Conservation (phyloP, 202 grass and related monocot species). For the Sporobolus alterniflorus region DNA sequence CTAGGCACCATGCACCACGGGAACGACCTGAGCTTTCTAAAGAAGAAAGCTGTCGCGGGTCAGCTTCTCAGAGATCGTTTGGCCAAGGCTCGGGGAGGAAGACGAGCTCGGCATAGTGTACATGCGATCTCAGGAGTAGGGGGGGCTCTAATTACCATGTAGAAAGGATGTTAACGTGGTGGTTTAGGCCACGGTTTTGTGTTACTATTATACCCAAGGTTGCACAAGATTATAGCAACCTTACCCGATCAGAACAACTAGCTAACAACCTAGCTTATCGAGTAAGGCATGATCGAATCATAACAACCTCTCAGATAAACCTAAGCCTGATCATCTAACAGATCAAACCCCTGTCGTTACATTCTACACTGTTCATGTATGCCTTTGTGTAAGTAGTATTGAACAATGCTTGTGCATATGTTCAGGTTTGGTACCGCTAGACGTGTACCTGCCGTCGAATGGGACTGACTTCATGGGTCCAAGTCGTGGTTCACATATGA, state of each 20-base stretch:
- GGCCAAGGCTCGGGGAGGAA: neutral
- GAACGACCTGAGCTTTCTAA: neutral
- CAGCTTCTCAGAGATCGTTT: neutral
- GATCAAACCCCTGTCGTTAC: too few relatives aligned
- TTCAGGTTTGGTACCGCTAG: conserved; percentile 9
- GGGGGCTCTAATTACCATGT: neutral
- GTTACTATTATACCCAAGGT: too few relatives aligned
- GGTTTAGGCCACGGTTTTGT: too few relatives aligned
- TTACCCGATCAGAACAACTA: too few relatives aligned
- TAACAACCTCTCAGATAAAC: too few relatives aligned
- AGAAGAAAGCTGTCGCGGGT: neutral
- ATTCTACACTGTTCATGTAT: neutral
- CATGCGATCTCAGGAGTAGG: too few relatives aligned
- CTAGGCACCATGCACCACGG: neutral
- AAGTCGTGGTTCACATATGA: conserved; percentile 75
- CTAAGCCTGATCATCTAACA: too few relatives aligned
- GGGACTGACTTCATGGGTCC: conserved; percentile 31
- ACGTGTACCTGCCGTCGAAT: conserved; percentile 24
- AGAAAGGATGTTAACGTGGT: neutral
- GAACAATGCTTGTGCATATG: neutral
- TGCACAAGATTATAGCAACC: too few relatives aligned
- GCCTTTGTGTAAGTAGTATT: neutral
- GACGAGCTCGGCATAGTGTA: neutral
- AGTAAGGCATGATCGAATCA: too few relatives aligned
- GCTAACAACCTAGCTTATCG: too few relatives aligned